Percentiles rank a stretch among this genome's conserved stretches.
Conservation (phyloP, 164 flowering plant genomes). For the Vitis amurensis region DNA sequence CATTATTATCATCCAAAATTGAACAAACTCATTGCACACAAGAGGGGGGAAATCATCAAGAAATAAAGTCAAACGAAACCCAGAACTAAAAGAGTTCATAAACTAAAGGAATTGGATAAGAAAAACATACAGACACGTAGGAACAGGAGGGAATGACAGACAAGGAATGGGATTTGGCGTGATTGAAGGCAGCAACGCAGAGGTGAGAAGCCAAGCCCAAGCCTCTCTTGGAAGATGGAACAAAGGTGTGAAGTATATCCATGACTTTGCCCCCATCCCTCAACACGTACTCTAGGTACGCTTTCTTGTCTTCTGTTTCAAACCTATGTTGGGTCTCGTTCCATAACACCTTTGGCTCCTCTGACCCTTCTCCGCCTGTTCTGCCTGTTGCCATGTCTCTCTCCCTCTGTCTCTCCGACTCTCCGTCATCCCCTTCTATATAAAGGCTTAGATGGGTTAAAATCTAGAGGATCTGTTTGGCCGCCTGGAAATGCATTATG, state of each 20-base stretch:
- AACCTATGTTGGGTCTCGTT: conserved; percentile 51
- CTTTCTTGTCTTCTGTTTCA: conserved; percentile 75
- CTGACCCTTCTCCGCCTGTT: conserved; percentile 13
- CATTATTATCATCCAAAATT: too few species aligned
- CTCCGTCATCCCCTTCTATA: too few species aligned
- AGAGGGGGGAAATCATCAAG: neutral
- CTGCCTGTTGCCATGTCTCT: conserved; percentile 17
- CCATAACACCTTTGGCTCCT: conserved; percentile 51
- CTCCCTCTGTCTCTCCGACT: neutral
- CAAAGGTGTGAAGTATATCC: conserved; percentile 78
- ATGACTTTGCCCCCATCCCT: conserved; percentile 52
- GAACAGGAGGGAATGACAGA: conserved; percentile 77
- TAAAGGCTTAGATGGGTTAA: too few species aligned
- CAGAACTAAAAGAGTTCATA: neutral
- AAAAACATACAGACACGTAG: conserved; percentile 70
- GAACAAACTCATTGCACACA: too few species aligned
- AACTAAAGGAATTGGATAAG: neutral
- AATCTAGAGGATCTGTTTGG: too few species aligned
- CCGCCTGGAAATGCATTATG: too few species aligned
- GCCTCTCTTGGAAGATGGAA: conserved; percentile 79
- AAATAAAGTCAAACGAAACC: neutral
- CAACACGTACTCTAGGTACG: conserved; percentile 56
- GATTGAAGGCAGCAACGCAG: conserved; percentile 69
- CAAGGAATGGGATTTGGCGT: conserved; percentile 60
- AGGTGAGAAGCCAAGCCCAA: conserved; percentile 73